Conservation (phyloP, 2,329 filamentous ascomycete genomes). For the Arthrobotrys megalospora region DNA sequence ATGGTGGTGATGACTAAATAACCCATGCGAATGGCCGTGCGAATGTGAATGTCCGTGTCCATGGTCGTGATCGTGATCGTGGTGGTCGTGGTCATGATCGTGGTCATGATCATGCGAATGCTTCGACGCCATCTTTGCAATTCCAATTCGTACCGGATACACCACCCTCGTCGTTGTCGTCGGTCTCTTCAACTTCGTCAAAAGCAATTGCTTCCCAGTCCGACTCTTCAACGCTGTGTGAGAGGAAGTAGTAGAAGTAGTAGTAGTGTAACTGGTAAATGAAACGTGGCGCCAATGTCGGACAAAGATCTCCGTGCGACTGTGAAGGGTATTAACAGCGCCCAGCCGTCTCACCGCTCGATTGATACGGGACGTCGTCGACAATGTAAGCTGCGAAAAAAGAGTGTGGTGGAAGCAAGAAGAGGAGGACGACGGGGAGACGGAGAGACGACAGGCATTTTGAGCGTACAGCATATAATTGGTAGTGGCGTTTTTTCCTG, state of each 20-base stretch:
- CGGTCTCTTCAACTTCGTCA: slow-evolving; percentile 38
- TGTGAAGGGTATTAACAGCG: background rate
- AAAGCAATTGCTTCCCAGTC: slow-evolving; percentile 12
- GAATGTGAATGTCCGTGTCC: slow-evolving; percentile 68
- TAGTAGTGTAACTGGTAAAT: slow-evolving; percentile 4
- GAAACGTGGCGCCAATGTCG: slow-evolving; percentile 37
- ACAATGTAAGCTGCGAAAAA: slow-evolving; percentile 4
- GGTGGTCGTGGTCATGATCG: slow-evolving; percentile 62
- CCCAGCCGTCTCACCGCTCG: slow-evolving; percentile 21
- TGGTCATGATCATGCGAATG: slow-evolving; percentile 66
- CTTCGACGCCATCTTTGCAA: slow-evolving; percentile 63
- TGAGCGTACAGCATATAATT: slow-evolving; percentile 60
- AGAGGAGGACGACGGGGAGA: slow-evolving; percentile 24
- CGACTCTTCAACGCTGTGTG: background rate
- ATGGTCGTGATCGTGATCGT: slow-evolving; percentile 65
- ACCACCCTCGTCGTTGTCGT: background rate
- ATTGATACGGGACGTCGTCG: slow-evolving; percentile 8
- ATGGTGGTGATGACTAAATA: slow-evolving; percentile 75
- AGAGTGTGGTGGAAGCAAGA: background rate
- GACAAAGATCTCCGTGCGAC: slow-evolving; percentile 50
- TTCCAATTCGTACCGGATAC: slow-evolving; percentile 12
- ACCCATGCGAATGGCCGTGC: slow-evolving; percentile 70
- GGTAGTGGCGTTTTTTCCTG: slow-evolving; percentile 9
- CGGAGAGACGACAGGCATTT: slow-evolving; percentile 49
- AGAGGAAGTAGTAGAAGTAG: background rate